phyloP scores from a whole-genome alignment of 352 stramenopile genomes.

The Pythium aphanidermatum region DNA sequence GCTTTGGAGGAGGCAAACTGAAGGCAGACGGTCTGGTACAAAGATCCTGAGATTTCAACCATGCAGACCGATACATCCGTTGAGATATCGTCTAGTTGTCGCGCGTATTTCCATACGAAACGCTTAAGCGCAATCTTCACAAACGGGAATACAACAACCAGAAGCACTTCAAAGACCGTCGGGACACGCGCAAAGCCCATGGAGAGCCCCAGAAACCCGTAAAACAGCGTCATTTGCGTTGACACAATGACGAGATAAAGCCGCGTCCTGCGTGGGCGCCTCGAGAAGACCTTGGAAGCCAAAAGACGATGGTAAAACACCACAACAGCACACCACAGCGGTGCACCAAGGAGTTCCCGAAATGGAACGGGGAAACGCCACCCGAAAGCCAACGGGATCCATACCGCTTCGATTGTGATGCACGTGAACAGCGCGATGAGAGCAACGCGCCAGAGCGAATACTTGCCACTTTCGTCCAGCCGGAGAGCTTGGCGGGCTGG shows the following conservation, averaged over 20 bases:
- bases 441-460: neutral
- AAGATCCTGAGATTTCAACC: slow-evolving; percentile 12
- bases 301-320: neutral
- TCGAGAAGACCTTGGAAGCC: neutral
- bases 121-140: slow-evolving; percentile 9
- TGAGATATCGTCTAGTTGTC: slow-evolving; percentile 11
- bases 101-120: slow-evolving; percentile 6
- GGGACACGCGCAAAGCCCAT: slow-evolving; percentile 1
- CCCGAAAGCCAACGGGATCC: slow-evolving; percentile 9
- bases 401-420: slow-evolving; percentile 4
- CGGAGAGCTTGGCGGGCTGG: slow-evolving; percentile 12
- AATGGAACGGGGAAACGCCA: slow-evolving; percentile 16
- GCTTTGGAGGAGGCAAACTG: slow-evolving; percentile 3
- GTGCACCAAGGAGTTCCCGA: slow-evolving; percentile 7
- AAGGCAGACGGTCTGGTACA: slow-evolving; percentile 15
- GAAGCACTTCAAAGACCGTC: neutral
- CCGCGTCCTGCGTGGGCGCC: neutral
- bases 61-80: slow-evolving; percentile 14
- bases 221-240: slow-evolving; percentile 8
- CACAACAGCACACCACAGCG: neutral
- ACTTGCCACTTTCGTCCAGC: slow-evolving; percentile 3
- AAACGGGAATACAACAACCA: slow-evolving; percentile 5
- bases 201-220: slow-evolving; percentile 2
- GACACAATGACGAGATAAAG: slow-evolving; percentile 3
- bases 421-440: slow-evolving; percentile 8